phyloP scores from a whole-genome alignment of 495 filamentous ascomycete genomes.

The Penicillium antarcticum region DNA sequence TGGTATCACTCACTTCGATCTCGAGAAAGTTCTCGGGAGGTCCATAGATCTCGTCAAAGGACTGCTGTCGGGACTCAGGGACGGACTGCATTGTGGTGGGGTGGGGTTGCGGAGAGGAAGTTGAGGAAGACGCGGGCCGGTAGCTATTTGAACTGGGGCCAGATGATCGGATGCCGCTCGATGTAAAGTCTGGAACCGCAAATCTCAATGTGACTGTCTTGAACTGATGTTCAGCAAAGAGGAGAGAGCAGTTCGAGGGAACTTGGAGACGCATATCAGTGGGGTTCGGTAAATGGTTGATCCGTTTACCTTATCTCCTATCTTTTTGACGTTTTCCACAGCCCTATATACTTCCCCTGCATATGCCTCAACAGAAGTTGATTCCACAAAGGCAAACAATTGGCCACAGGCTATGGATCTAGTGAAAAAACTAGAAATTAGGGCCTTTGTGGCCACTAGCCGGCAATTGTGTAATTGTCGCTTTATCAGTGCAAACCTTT shows the following conservation, averaged over 20 bases:
- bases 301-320: background rate
- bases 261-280: background rate
- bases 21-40: conserved; percentile 98
- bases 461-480: background rate
- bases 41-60: conserved; percentile 98
- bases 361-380: too few species aligned
- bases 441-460: background rate
- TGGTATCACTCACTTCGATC: conserved; percentile 70
- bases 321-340: background rate
- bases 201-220: too few species aligned
- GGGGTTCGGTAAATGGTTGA: background rate
- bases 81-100: conserved; percentile 68
- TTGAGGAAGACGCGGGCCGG: background rate
- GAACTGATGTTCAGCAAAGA: background rate
- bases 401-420: too few species aligned
- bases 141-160: background rate
- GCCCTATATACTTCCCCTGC: too few species aligned
- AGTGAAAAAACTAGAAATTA: background rate
- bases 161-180: too few species aligned
- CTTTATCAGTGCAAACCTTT: too few species aligned
- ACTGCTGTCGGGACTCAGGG: conserved; percentile 83
- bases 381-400: too few species aligned
- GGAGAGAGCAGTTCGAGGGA: background rate
- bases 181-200: too few species aligned
- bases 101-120: background rate